Evolutionary conservation across 1,139 yeast genomes (phyloP), one percentile per base, ranked within the genome.

Genomic region (Yamadazyma buinensis): DNA sequence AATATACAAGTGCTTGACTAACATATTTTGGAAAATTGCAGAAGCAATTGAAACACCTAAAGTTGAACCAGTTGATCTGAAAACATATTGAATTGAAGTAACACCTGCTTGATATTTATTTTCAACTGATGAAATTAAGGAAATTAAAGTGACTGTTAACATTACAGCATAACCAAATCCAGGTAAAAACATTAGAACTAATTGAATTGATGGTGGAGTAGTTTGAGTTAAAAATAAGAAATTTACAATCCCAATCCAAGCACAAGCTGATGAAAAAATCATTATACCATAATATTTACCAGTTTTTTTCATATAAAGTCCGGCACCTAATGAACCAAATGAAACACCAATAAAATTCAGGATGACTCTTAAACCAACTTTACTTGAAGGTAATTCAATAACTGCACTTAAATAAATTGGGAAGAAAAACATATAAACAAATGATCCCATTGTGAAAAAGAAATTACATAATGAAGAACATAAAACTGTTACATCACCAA

Each of bases 1-100:
- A 2, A 23, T 31, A 4, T 42, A 39, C 36, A 65, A 48, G 15
- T 46, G 37, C 9, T 26, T 33, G 15, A 47, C 45, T 31, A 58
- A 48, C 34, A 55, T 46, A 23, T 67, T 67, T 43, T 73, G 76
- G 59, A 83, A 82, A 20, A 81, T 65, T 2, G 88, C 81, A 6
- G 83, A 75, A 0, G 84, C 83, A 25, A 80, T 52, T 0, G 90
- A 67, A 4, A 83, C 85, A 15, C 90, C 90, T 32, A 80, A 54
- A 0, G 88, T 80, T 1, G 86, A 79, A 0, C 90, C 92, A 5
- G 84, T 76, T 2, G 88, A 79, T 46, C 90, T 65, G 59, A 80
- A 82, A 4, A 85, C 79, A 53, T 83, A 83, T 46, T 82, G 86
- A 40, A 83, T 81, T 1, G 87, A 80, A 1, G 92, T 83, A 0